Percentiles rank a stretch among this genome's conserved stretches.
Conservation (phyloP, 1,284 basidiomycete species). For the Rhizoctonia solani region DNA sequence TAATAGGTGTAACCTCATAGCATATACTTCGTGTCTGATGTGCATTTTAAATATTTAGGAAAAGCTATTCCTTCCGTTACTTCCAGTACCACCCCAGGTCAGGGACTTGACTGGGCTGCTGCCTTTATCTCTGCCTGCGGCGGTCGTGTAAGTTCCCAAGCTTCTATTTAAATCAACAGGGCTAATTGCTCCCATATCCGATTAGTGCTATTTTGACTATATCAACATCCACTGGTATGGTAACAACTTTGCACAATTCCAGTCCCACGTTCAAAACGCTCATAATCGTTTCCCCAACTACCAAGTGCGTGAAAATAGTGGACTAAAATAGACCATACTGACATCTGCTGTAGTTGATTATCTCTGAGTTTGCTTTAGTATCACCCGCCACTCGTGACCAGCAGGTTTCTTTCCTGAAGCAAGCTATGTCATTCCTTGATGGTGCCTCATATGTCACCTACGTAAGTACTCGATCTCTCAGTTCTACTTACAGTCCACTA, state of each 20-base stretch:
- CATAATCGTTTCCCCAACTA: constrained; percentile 30
- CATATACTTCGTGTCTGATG: background rate
- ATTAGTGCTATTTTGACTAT: constrained; percentile 33
- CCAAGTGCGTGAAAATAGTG: background rate
- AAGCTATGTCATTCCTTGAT: constrained; percentile 27
- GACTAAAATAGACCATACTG: background rate
- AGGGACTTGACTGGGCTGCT: constrained; percentile 31
- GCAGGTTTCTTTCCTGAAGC: constrained; percentile 24
- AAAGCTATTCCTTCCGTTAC: constrained; percentile 32
- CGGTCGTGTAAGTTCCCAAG: background rate
- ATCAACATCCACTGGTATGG: constrained; percentile 35
- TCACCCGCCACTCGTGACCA: constrained; percentile 24
- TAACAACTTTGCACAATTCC: constrained; percentile 18
- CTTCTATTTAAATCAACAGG: background rate
- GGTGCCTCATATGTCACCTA: constrained; percentile 29
- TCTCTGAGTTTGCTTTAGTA: constrained; percentile 28
- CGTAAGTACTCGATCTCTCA: background rate
- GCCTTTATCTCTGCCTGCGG: constrained; percentile 31
- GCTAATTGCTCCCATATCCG: background rate
- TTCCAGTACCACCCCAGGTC: constrained; percentile 2
- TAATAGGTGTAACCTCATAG: background rate
- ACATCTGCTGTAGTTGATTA: background rate
- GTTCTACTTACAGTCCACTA: background rate
- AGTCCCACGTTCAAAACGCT: constrained; percentile 29
- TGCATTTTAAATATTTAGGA: background rate